These are phyloP conservation scores for Sphagnum tenellum DNA, from an alignment of 225 moss, liverwort and hornwort species.

Conservation along the genomic window DNA sequence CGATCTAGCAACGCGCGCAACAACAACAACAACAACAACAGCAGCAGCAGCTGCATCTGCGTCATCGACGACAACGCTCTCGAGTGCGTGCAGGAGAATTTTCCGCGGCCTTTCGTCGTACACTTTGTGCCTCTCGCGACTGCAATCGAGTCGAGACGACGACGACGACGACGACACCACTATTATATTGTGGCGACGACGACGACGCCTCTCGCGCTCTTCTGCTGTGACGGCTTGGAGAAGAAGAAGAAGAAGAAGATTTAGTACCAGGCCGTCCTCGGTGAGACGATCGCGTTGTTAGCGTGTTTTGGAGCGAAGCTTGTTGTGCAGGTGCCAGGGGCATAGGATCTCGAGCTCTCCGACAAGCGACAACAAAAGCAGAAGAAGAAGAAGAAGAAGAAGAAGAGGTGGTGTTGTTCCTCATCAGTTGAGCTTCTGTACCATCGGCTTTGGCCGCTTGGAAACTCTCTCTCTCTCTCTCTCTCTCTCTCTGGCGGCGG, in stretches of 20 bases:
- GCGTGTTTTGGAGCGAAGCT: slow-evolving; percentile 44
- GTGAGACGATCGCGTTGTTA: slow-evolving; percentile 71
- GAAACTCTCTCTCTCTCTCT: slow-evolving; percentile 59
- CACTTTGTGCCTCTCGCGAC: slow-evolving; percentile 65
- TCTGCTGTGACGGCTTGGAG: slow-evolving; percentile 60
- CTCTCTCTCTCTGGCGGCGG: background rate
- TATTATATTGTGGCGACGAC: too few relatives aligned
- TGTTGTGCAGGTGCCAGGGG: slow-evolving; percentile 57
- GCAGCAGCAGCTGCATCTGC: slow-evolving; percentile 28
- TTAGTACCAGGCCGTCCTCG: slow-evolving; percentile 3
- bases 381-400: too few relatives aligned
- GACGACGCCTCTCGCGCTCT: slow-evolving; percentile 53
- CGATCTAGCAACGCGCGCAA: slow-evolving; percentile 62
- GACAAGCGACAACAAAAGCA: slow-evolving; percentile 20
- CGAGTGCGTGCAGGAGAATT: slow-evolving; percentile 62
- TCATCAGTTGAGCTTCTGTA: too few relatives aligned
- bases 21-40: too few relatives aligned
- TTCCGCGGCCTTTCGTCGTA: slow-evolving; percentile 41
- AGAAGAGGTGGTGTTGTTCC: too few relatives aligned
- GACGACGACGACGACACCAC: too few relatives aligned
- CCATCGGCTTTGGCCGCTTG: slow-evolving; percentile 54
- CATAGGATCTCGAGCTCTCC: slow-evolving; percentile 65
- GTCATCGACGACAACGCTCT: slow-evolving; percentile 57
- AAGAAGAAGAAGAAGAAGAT: slow-evolving; percentile 23
- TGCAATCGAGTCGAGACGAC: slow-evolving; percentile 29